phyloP scores from a whole-genome alignment of 192 early-diverging fungal species.

The Umbelopsis sp. region DNA sequence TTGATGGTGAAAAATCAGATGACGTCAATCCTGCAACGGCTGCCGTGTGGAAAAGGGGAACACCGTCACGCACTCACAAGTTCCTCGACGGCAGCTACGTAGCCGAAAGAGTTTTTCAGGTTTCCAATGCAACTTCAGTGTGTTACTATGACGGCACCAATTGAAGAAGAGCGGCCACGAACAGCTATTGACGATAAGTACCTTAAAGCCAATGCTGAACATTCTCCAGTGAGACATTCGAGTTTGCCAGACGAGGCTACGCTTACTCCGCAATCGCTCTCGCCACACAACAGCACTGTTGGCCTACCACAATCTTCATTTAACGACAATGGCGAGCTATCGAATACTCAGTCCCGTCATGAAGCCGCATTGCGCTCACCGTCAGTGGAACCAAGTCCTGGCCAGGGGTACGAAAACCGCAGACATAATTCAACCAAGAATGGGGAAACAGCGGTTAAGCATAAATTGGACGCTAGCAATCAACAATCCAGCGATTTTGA shows the following conservation, averaged over 20 bases:
- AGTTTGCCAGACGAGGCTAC: not conserved
- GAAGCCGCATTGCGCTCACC: not conserved
- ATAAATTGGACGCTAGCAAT: not conserved
- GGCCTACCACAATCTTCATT: not conserved
- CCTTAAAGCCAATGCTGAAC: not conserved
- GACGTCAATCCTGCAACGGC: too few relatives aligned
- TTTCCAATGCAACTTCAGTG: conserved; percentile 14
- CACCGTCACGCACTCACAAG: too few relatives aligned
- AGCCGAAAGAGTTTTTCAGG: not conserved
- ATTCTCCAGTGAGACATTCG: not conserved
- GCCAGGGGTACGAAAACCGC: not conserved
- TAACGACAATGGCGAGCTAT: not conserved
- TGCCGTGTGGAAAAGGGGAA: too few relatives aligned
- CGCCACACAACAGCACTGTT: not conserved
- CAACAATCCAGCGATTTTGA: not conserved
- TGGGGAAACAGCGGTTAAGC: not conserved
- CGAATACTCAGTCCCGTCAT: not conserved
- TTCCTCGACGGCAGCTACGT: too few relatives aligned
- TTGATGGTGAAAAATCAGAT: too few relatives aligned
- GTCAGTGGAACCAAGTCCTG: not conserved
- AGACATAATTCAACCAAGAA: not conserved
- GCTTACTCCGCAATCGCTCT: conserved; percentile 5
- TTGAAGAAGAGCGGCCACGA: not conserved
- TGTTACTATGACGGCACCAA: not conserved
- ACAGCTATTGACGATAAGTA: not conserved